phyloP scores from a whole-genome alignment of 371 early-diverging fungal genomes.

The Mortierella sp. region DNA sequence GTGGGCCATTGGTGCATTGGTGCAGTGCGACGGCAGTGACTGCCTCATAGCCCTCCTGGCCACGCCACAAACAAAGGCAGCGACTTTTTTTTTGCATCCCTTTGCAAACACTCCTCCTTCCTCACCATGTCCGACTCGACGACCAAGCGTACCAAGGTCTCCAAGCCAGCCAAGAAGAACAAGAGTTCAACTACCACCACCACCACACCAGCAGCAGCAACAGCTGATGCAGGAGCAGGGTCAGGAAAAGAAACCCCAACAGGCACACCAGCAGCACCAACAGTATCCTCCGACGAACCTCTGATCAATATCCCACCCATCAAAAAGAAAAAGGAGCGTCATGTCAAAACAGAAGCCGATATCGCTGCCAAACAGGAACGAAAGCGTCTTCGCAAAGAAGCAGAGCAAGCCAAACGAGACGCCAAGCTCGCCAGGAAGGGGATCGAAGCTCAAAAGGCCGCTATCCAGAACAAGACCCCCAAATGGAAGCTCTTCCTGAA shows the following conservation, averaged over 20 bases:
- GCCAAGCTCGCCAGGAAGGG: slow-evolving; percentile 23
- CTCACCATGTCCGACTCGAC: slow-evolving; percentile 42
- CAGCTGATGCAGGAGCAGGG: too few species aligned
- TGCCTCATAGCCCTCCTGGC: too few species aligned
- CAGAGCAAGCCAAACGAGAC: slow-evolving; percentile 31
- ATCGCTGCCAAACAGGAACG: slow-evolving; percentile 51
- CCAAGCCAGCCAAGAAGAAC: slow-evolving; percentile 52
- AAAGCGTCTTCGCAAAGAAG: slow-evolving; percentile 43
- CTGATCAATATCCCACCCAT: slow-evolving; percentile 46
- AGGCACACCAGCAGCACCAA: too few species aligned
- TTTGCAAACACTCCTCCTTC: too few species aligned
- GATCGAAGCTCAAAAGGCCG: slow-evolving; percentile 9
- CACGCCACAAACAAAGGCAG: too few species aligned
- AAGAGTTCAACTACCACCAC: slow-evolving; percentile 8
- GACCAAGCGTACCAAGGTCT: slow-evolving; percentile 27
- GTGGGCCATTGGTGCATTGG: too few species aligned
- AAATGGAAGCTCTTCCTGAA: slow-evolving; percentile 54
- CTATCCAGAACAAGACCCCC: slow-evolving; percentile 37
- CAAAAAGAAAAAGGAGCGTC: slow-evolving; percentile 54
- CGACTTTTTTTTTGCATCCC: too few species aligned
- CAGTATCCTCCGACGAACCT: slow-evolving; percentile 14
- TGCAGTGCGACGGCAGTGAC: too few species aligned
- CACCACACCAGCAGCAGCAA: too few species aligned
- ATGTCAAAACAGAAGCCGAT: slow-evolving; percentile 48
- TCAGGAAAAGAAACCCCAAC: too few species aligned